A percentile compares a stretch with the other conserved stretches of the same genome.
Conservation (phyloP, 1,284 basidiomycete species). For the Fistulinella staudtii region DNA sequence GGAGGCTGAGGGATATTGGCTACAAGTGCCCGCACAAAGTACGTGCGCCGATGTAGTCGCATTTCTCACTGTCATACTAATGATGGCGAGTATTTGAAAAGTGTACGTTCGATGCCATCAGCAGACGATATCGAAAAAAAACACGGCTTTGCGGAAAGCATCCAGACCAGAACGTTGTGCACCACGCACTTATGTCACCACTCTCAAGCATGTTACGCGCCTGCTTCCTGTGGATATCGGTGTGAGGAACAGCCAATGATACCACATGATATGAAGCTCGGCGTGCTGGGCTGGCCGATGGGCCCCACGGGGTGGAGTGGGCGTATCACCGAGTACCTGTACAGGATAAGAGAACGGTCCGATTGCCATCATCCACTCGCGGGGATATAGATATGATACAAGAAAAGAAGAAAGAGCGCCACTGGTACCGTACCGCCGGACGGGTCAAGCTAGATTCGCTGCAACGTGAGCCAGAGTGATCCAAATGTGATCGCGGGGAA, state of each 20-base stretch:
- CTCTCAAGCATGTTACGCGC: too few species aligned
- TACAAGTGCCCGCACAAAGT: conserved; percentile 23
- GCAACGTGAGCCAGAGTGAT: not conserved
- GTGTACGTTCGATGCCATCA: not conserved
- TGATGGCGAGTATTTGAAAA: not conserved
- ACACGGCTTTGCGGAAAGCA: too few species aligned
- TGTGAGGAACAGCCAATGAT: not conserved
- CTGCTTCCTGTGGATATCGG: not conserved
- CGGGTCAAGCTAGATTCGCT: not conserved
- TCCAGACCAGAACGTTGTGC: too few species aligned
- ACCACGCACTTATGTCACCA: too few species aligned
- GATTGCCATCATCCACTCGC: too few species aligned
- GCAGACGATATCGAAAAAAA: not conserved
- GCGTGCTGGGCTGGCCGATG: not conserved
- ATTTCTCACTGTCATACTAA: not conserved
- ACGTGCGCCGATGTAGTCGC: not conserved
- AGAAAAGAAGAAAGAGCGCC: too few species aligned
- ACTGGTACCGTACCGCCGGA: not conserved
- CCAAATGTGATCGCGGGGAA: not conserved
- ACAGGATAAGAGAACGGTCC: too few species aligned
- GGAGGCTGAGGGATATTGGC: conserved; percentile 21
- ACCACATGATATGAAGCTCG: not conserved
- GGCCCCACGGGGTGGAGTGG: not conserved
- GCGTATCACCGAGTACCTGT: too few species aligned
- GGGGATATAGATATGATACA: too few species aligned